Percentiles rank a stretch among this genome's conserved stretches.
Conservation (phyloP, 805 yeast species). For the Pichia scutulata region DNA sequence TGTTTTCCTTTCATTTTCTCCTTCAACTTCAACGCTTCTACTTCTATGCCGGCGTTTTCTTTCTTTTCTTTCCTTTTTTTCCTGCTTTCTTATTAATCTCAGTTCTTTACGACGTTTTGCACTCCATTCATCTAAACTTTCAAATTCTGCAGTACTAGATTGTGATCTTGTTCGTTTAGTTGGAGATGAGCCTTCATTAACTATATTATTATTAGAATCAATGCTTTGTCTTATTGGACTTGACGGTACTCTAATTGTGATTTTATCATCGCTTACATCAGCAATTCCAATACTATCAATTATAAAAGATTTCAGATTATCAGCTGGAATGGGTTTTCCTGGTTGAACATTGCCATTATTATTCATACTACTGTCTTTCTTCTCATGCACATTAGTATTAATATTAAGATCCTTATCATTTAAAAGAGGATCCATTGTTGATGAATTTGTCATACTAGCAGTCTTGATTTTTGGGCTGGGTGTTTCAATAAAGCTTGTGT, state of each 20-base stretch:
- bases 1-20: neutral
- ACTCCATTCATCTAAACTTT: neutral
- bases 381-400: too few species aligned
- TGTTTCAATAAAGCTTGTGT: neutral
- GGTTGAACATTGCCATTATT: neutral
- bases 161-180: constrained; percentile 2
- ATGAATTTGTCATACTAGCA: neutral
- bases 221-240: neutral
- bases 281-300: constrained; percentile 7
- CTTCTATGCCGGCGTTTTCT: neutral
- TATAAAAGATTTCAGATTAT: constrained; percentile 6
- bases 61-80: neutral
- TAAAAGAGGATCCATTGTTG: neutral
- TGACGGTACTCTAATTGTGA: neutral
- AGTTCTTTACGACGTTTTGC: neutral
- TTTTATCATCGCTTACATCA: neutral
- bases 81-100: neutral
- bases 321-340: neutral
- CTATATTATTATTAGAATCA: neutral
- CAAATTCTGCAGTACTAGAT: neutral
- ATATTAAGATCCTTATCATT: neutral
- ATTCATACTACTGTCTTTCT: too few species aligned
- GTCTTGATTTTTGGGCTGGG: neutral
- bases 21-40: neutral
- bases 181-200: neutral